Base-by-base conservation (phyloP, 768 basidiomycete genomes). In the Porpolomopsis calyptriformis region DNA sequence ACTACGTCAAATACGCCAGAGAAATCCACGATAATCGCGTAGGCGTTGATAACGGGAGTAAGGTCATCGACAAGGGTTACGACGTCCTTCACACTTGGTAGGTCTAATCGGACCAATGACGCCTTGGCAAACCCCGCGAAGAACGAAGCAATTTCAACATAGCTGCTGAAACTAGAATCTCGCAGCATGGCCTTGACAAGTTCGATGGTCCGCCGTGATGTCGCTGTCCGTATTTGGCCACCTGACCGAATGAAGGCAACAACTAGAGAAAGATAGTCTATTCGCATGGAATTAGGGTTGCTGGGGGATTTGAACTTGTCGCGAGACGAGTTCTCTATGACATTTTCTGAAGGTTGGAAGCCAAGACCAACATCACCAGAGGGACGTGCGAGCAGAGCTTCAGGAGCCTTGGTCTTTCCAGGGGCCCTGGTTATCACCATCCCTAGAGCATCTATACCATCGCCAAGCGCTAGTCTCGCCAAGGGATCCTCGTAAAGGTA, bases 361-460 rank as follows among this genome's bases (percentile, higher is more conserved):
- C 60, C 49, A 11, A 53, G 41, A 51, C 43, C 12, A 47, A 56
- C 52, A 35, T 64, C 63, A 14, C 65, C 63, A n/a, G 51, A 42
- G 22, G 57, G 51, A 43, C 60, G 66, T 5, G 56, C 51, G 1
- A 58, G 50, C 26, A 55, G 31, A 16, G 45, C 46, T 38, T 76
- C 76, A 1, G 63, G 52, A 19, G 53, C 52, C 54, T 75, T 82
- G 11, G 67, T 57, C 65, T 77, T 66, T 23, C 64, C 54, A 35
- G 64, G 62, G 2, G 64, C 59, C 40, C 73, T 76, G 25, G 64
- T 60, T 11, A 84, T 64, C 24, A 84, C 74, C 7, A 58, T 51
- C 12, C 78, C 76, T 18, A 89, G 61, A 0, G 84, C 84, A n/a
- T 73, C 70, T 23, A 86, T 75, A 2, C 85, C 85, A 27, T 82